phyloP scores from a whole-genome alignment of 495 filamentous ascomycete genomes.

The Aspergillus leporis region DNA sequence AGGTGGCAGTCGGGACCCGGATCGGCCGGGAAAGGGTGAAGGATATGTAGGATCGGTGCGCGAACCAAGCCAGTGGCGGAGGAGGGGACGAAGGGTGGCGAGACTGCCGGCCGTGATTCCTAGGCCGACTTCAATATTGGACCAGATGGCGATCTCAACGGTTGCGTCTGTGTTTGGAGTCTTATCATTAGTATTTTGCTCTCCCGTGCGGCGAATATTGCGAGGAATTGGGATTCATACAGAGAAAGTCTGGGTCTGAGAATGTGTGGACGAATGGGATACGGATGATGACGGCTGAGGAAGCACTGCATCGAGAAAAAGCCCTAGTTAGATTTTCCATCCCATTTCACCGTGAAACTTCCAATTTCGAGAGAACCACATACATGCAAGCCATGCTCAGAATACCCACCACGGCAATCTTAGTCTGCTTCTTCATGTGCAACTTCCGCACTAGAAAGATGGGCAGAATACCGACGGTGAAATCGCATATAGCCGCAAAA shows the following conservation, averaged over 20 bases:
- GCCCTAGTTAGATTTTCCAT: background rate
- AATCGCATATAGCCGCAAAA: conserved; percentile 42
- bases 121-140: conserved; percentile 43
- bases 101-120: conserved; percentile 50
- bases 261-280: conserved; percentile 44
- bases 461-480: conserved; percentile 41
- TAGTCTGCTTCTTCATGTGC: conserved; percentile 39
- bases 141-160: conserved; percentile 46
- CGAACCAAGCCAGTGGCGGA: conserved; percentile 38
- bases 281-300: conserved; percentile 41
- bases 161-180: conserved; percentile 33
- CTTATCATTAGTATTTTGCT: background rate
- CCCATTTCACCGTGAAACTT: background rate
- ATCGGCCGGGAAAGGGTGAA: conserved; percentile 25
- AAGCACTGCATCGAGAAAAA: conserved; percentile 32
- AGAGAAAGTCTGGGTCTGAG: conserved; percentile 38
- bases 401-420: conserved; percentile 42
- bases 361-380: conserved; percentile 12
- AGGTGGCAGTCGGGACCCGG: conserved; percentile 22
- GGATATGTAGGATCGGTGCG: conserved; percentile 23
- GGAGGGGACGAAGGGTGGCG: conserved; percentile 48
- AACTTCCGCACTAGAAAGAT: conserved; percentile 39
- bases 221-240: conserved; percentile 22
- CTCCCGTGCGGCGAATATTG: no score
- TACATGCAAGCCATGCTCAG: conserved; percentile 48